phyloP scores from a whole-genome alignment of 257 asterid genomes.

The Fraxinus americana region DNA sequence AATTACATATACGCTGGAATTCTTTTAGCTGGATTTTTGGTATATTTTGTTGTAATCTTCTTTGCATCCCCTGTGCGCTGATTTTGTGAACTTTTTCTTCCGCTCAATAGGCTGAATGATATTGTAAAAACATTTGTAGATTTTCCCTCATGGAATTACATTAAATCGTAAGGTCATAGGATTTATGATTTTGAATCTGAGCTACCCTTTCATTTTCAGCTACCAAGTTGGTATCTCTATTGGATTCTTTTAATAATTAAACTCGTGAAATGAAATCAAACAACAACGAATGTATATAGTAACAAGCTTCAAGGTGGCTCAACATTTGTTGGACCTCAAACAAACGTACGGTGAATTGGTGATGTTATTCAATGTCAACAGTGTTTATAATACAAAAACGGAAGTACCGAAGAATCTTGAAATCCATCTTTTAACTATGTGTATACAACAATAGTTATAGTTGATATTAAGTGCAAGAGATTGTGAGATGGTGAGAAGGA shows the following conservation, averaged over 20 bases:
- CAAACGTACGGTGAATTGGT: no score
- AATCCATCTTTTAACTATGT: neutral
- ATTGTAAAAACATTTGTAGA: slow-evolving; percentile 24
- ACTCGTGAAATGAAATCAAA: neutral
- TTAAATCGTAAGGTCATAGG: neutral
- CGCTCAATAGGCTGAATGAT: neutral
- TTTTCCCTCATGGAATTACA: slow-evolving; percentile 14
- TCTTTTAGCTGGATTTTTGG: slow-evolving; percentile 89
- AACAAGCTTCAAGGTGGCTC: neutral
- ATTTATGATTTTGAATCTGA: neutral
- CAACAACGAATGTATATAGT: neutral
- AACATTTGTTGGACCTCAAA: no score
- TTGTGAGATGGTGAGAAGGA: neutral
- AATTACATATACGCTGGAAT: slow-evolving; percentile 87
- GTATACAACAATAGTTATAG: neutral
- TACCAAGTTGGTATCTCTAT: neutral
- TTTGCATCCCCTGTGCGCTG: slow-evolving; percentile 84
- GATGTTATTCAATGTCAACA: no score
- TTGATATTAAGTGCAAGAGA: neutral
- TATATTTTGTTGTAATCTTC: slow-evolving; percentile 83
- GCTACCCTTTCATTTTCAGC: neutral
- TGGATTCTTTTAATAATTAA: neutral
- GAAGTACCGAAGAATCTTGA: neutral
- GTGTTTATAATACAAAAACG: neutral
- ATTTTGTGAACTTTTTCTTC: slow-evolving; percentile 13